These are phyloP conservation scores for Dalechampia spathulata DNA, from an alignment of 441 rosid genomes.

Conservation along the genomic window DNA sequence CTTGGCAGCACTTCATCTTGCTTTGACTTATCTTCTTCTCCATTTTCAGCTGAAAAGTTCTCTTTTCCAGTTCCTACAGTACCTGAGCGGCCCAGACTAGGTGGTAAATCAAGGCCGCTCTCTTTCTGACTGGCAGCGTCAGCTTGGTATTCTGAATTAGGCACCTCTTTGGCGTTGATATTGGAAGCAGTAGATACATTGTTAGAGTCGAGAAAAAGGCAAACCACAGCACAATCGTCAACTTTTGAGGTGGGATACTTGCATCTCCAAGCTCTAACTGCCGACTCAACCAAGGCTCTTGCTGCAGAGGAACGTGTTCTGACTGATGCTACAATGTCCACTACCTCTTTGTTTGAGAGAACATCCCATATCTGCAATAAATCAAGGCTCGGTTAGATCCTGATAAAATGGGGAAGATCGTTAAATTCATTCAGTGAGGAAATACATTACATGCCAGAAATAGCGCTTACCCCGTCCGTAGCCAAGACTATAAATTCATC, in stretches of 20 bases:
- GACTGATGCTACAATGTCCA: constrained; percentile 69
- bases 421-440: not conserved
- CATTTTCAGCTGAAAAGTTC: constrained; percentile 24
- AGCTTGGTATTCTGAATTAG: constrained; percentile 19
- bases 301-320: constrained; percentile 64
- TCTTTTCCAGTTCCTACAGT: constrained; percentile 36
- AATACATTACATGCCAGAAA: too few species aligned
- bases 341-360: constrained; percentile 80
- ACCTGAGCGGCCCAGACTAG: constrained; percentile 28
- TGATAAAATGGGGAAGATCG: not conserved
- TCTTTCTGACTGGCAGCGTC: constrained; percentile 27
- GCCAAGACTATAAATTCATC: constrained; percentile 93
- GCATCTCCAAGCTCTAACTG: constrained; percentile 75
- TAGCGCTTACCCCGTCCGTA: constrained; percentile 95
- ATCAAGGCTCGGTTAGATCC: too few species aligned
- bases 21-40: constrained; percentile 30
- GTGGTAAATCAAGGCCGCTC: constrained; percentile 21
- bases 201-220: constrained; percentile 65
- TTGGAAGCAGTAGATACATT: constrained; percentile 40
- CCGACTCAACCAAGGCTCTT: constrained; percentile 75
- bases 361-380: constrained; percentile 81
- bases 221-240: constrained; percentile 92
- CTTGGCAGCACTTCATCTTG: constrained; percentile 33
- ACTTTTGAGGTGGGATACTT: constrained; percentile 90
- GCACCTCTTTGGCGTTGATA: constrained; percentile 29